phyloP scores from a whole-genome alignment of 805 yeast genomes.

The Starmerella floris region DNA sequence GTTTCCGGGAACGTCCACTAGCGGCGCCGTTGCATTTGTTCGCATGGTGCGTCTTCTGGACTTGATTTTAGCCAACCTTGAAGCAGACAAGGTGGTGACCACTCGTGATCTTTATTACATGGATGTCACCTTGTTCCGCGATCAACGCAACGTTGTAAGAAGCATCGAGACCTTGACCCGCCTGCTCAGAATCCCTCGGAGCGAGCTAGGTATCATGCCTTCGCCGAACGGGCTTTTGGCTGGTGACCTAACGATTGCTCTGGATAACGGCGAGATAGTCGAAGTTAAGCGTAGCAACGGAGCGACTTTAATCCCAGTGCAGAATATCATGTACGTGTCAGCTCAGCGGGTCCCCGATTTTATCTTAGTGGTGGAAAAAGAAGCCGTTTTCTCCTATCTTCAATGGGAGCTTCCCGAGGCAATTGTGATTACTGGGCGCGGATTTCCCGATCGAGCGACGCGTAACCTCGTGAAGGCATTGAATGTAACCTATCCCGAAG shows the following conservation, averaged over 20 bases:
- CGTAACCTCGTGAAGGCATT: slow-evolving; percentile 31
- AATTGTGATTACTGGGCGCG: slow-evolving; percentile 46
- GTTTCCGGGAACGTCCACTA: slow-evolving; percentile 11
- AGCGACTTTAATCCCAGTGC: slow-evolving; percentile 28
- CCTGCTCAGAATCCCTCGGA: slow-evolving; percentile 31
- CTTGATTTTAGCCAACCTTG: slow-evolving; percentile 17
- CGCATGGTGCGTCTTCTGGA: slow-evolving; percentile 14
- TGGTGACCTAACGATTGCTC: slow-evolving; percentile 27
- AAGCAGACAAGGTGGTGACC: slow-evolving; percentile 24
- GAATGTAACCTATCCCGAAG: slow-evolving; percentile 22
- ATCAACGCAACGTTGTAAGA: slow-evolving; percentile 34
- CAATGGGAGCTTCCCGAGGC: slow-evolving; percentile 19
- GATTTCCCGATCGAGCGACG: slow-evolving; percentile 51
- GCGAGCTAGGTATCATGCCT: slow-evolving; percentile 35
- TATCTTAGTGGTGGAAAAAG: slow-evolving; percentile 40
- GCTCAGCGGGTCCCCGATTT: slow-evolving; percentile 22
- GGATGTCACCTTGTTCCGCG: slow-evolving; percentile 39
- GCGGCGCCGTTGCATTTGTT: not conserved
- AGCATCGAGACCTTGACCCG: slow-evolving; percentile 31
- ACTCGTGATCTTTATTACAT: slow-evolving; percentile 47
- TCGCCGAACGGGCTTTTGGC: slow-evolving; percentile 44
- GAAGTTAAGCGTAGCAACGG: slow-evolving; percentile 19
- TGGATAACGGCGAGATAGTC: slow-evolving; percentile 9
- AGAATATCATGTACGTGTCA: slow-evolving; percentile 20
- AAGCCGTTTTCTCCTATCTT: slow-evolving; percentile 32